Conservation (phyloP, 176 grass and related monocot genomes). For the Oryza glaberrima region DNA sequence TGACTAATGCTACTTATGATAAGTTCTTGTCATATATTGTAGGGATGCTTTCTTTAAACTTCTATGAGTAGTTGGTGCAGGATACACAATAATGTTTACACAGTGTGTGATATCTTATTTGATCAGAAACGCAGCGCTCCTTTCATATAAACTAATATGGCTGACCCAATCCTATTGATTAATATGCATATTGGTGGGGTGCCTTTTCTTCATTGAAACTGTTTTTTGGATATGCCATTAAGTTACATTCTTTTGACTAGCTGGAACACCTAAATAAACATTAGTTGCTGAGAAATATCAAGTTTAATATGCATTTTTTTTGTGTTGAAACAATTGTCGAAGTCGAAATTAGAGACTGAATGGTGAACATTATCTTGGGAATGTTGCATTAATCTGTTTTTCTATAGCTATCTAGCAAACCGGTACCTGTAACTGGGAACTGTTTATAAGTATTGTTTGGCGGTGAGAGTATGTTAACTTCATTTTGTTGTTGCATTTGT, state of each 20-base stretch:
- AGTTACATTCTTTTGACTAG: neutral
- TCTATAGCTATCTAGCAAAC: neutral
- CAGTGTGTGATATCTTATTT: neutral
- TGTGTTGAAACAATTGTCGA: neutral
- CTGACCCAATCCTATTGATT: neutral
- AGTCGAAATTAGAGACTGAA: neutral
- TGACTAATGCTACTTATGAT: neutral
- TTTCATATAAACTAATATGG: constrained; percentile 11
- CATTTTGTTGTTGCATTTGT: neutral
- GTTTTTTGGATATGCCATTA: neutral
- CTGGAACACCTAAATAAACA: neutral
- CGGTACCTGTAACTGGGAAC: neutral
- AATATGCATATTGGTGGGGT: neutral
- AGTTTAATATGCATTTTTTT: constrained; percentile 10
- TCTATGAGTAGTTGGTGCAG: neutral
- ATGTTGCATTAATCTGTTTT: neutral
- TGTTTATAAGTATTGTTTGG: neutral
- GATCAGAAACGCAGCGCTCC: neutral
- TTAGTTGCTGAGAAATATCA: neutral
- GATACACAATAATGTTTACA: neutral
- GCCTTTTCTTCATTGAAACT: neutral
- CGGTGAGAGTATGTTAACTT: neutral
- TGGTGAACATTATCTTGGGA: neutral
- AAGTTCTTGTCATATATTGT: neutral
- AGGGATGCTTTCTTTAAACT: neutral